Conservation (phyloP, 352 stramenopile genomes). For the Phytophthora cryptogea region DNA sequence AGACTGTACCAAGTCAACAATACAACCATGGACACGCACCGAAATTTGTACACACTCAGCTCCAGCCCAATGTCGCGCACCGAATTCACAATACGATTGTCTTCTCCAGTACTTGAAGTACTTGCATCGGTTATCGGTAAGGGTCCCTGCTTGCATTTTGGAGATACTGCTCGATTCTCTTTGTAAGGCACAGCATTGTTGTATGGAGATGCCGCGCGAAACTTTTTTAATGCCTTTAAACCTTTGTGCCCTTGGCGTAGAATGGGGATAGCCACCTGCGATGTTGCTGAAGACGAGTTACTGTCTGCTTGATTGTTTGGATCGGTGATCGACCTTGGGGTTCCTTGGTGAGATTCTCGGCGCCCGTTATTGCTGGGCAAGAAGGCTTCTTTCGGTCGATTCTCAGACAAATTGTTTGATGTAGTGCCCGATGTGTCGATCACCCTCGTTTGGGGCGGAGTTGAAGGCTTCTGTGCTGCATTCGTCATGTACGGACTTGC, state of each 20-base stretch:
- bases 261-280: slow-evolving; percentile 39
- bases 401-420: slow-evolving; percentile 1
- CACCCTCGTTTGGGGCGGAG: slow-evolving; percentile 17
- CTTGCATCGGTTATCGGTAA: slow-evolving; percentile 7
- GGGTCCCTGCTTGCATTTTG: slow-evolving; percentile 16
- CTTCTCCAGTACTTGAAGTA: not conserved
- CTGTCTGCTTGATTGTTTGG: slow-evolving; percentile 25
- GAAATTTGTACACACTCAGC: slow-evolving; percentile 73
- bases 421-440: slow-evolving; percentile 6
- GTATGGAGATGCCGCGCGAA: slow-evolving; percentile 64
- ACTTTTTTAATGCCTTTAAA: slow-evolving; percentile 66
- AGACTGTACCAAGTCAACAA: not conserved
- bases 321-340: slow-evolving; percentile 5
- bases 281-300: not conserved
- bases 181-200: slow-evolving; percentile 38
- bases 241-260: slow-evolving; percentile 68
- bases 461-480: slow-evolving; percentile 26
- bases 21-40: slow-evolving; percentile 23
- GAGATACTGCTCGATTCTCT: slow-evolving; percentile 18
- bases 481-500: slow-evolving; percentile 23
- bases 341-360: too few relatives aligned
- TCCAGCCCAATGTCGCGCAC: slow-evolving; percentile 69
- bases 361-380: slow-evolving; percentile 2
- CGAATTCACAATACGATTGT: slow-evolving; percentile 39
- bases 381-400: slow-evolving; percentile 17